Percentiles rank a stretch among this genome's conserved stretches.
These are phyloP conservation scores for Tylopilus plumbeoviolaceoides DNA, from an alignment of 768 basidiomycete species.

Conservation along the genomic window DNA sequence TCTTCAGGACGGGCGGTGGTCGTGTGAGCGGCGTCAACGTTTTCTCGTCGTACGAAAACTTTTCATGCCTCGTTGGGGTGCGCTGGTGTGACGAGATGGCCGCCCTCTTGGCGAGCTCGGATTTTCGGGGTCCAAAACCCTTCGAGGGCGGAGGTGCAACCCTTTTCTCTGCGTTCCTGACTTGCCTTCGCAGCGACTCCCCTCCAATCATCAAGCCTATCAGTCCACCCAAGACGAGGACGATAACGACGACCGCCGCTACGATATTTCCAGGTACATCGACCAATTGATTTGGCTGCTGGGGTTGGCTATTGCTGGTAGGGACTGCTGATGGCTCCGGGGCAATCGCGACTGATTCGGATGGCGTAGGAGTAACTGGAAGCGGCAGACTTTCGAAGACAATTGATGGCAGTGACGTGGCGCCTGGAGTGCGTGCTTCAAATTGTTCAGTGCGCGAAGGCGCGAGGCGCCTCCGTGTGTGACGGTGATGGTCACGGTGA, in stretches of 20 bases:
- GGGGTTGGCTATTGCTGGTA: not conserved
- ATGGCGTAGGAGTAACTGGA: conserved; percentile 1
- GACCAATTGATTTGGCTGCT: not conserved
- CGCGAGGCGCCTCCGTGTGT: not conserved
- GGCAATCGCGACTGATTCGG: conserved; percentile 2
- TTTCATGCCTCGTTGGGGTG: conserved; percentile 1
- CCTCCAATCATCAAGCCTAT: conserved; percentile 27
- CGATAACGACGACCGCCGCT: conserved; percentile 19
- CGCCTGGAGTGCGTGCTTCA: conserved; percentile 7
- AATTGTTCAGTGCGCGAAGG: not conserved
- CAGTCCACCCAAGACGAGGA: conserved; percentile 28
- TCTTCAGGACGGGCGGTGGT: conserved; percentile 12
- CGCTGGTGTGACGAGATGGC: not conserved
- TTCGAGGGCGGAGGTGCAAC: not conserved
- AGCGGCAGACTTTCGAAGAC: conserved; percentile 3
- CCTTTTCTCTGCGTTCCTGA: not conserved
- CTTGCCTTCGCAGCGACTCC: conserved; percentile 20
- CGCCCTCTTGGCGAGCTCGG: not conserved
- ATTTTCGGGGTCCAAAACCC: conserved; percentile 4
- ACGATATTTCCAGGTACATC: conserved; percentile 20
- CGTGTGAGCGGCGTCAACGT: conserved; percentile 8
- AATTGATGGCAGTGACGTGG: conserved; percentile 7
- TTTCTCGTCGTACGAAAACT: conserved; percentile 12
- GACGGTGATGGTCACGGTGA: conserved; percentile 14
- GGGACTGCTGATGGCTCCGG: conserved; percentile 7